Evolutionary conservation across 2,329 filamentous ascomycete genomes (phyloP), one percentile per base, ranked within the genome.

Genomic region (Colletotrichum theobromicola): DNA sequence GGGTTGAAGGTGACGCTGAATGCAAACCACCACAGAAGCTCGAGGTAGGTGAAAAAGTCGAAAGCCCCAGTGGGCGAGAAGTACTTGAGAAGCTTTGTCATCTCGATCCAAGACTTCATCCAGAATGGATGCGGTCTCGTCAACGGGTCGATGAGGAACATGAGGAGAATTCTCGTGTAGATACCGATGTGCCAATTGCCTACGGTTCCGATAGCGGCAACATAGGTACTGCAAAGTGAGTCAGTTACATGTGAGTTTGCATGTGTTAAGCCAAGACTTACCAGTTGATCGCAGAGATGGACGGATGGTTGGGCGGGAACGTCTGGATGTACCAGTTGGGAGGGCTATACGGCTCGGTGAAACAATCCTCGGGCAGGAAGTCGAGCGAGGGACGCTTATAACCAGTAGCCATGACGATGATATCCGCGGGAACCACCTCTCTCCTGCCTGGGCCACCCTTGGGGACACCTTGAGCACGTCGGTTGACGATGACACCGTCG

Each of bases 111-210:
- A 28, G 91, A 88, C 84, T 94, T 89, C 94, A 97, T 97, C 91
- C 93, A 93, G 77, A 89, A 91, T 7, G 92, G 87, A 4, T 88
- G 90, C 0, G 95, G 95, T 0, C 94, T 89, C 0, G 94, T 93
- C 26, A 96, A 85, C 0, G 94, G 94, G 79, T 97, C 95, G 16
- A 93, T 88, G 69, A 97, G 88, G 81, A 97, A 97, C 94, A 97
- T 96, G 78, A 97, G 90, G 8, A 97, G 86, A 76, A 97, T 93
- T 7, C 95, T 89, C 0, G 94, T 97, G 85, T 97, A 97, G 79
- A 97, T 96, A 6, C 95, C 95, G 60, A 97, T 96, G 79, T 97
- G 95, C 89, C 94, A 96, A 82, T 97, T 96, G 0, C 95, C 94
- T 2, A 97, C 94, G 0, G 93, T 94, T 1, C 94, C 94, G 72